Evolutionary conservation across 192 early-diverging fungal species (phyloP).

Genomic region (Rhizophlyctis rosea): DNA sequence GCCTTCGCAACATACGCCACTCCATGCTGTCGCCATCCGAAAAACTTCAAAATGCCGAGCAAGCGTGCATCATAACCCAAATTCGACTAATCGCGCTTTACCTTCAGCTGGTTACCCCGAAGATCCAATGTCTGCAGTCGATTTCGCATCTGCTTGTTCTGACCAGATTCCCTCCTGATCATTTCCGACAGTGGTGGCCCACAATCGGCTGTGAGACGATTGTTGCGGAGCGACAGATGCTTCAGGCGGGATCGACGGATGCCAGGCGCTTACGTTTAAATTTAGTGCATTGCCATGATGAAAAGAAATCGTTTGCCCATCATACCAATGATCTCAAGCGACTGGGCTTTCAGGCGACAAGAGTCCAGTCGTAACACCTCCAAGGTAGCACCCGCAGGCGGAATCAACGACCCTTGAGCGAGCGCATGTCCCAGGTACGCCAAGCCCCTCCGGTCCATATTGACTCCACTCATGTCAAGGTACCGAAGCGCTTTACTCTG

Average conservation of each 20-base stretch:
- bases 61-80: not conserved
- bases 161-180: constrained; percentile 4
- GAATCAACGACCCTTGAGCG: constrained; percentile 13
- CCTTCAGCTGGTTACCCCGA: constrained; percentile 26
- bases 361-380: constrained; percentile 50
- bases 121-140: constrained; percentile 25
- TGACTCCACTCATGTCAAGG: constrained; percentile 68
- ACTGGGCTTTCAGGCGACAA: constrained; percentile 44
- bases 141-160: not conserved
- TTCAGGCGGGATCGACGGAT: constrained; percentile 28
- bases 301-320: not conserved
- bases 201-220: constrained; percentile 8
- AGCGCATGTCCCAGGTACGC: constrained; percentile 67
- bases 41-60: not conserved
- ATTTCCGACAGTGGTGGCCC: constrained; percentile 10
- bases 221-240: constrained; percentile 21
- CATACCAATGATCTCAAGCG: constrained; percentile 43
- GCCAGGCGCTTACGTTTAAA: constrained; percentile 21
- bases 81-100: not conserved
- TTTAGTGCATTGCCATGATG: not conserved
- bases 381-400: constrained; percentile 33
- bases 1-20: constrained; percentile 14
- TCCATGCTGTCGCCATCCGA: constrained; percentile 4
- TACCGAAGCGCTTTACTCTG: constrained; percentile 60
- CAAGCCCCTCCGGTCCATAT: constrained; percentile 66